Percentiles rank a stretch among this genome's conserved stretches.
phyloP scores from a whole-genome alignment of 2,329 filamentous ascomycete genomes.

The Aspergillus texensis region DNA sequence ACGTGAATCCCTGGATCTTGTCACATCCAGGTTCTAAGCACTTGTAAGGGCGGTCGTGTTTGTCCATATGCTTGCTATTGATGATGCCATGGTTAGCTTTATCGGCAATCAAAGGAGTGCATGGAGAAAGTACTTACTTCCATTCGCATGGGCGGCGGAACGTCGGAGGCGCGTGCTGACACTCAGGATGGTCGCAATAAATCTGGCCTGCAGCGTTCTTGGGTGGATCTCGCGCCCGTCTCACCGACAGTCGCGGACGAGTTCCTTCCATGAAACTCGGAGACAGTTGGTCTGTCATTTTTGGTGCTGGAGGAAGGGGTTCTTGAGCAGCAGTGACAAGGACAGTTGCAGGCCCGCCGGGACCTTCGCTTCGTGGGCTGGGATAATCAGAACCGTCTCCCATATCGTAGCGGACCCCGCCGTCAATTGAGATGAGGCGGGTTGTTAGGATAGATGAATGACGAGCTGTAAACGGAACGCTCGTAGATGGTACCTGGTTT shows the following conservation, averaged over 20 bases:
- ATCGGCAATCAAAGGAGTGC: neutral
- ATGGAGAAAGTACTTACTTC: conserved; percentile 67
- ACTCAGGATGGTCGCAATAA: conserved; percentile 72
- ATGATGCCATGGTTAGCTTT: conserved; percentile 24
- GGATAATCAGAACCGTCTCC: conserved; percentile 47
- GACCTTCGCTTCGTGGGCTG: conserved; percentile 47
- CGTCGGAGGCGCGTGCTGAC: conserved; percentile 63
- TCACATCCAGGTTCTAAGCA: conserved; percentile 82
- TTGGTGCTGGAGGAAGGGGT: conserved; percentile 34
- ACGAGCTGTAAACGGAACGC: conserved; percentile 6
- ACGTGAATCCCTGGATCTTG: conserved; percentile 92
- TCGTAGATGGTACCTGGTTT: neutral
- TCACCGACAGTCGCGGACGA: conserved; percentile 45
- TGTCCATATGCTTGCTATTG: conserved; percentile 93
- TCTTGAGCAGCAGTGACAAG: conserved; percentile 41
- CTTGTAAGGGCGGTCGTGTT: conserved; percentile 91
- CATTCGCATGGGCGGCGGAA: conserved; percentile 90
- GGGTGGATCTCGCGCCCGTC: conserved; percentile 54
- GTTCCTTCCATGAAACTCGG: conserved; percentile 37
- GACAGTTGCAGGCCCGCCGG: conserved; percentile 36
- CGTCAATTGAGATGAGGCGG: conserved; percentile 30
- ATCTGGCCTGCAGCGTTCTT: conserved; percentile 74
- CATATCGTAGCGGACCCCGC: conserved; percentile 41
- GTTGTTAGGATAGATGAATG: conserved; percentile 17
- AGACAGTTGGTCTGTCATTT: conserved; percentile 39